Conservation (phyloP, 2,329 filamentous ascomycete genomes). For the Monosporascus sp. region DNA sequence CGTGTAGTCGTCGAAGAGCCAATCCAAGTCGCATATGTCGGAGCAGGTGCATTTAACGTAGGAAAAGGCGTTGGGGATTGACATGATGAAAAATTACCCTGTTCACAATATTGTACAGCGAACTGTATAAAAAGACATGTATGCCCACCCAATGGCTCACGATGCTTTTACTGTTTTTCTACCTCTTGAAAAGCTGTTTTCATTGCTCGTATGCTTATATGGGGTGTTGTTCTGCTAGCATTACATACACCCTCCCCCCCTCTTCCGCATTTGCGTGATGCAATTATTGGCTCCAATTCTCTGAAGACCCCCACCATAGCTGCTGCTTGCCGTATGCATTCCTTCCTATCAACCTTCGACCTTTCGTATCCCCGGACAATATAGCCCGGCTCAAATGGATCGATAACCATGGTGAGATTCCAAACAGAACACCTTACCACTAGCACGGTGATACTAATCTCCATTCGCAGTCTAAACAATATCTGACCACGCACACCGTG, state of each 20-base stretch:
- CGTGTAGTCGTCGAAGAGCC: not conserved
- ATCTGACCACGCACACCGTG: constrained; percentile 86
- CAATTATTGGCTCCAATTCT: constrained; percentile 10
- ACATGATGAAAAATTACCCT: not conserved
- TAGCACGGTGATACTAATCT: constrained; percentile 1
- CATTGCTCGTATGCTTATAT: not conserved
- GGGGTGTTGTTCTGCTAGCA: not conserved
- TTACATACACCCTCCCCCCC: not conserved
- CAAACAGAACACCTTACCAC: not conserved
- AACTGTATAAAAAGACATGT: not conserved
- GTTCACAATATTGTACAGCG: not conserved
- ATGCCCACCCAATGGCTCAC: not conserved
- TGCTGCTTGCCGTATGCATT: constrained; percentile 2
- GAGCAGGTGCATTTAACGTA: constrained; percentile 5
- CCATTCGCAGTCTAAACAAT: constrained; percentile 94
- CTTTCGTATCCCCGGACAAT: constrained; percentile 11
- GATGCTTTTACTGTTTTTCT: not conserved
- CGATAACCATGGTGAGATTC: constrained; percentile 34
- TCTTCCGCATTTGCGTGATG: not conserved
- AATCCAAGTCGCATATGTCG: not conserved
- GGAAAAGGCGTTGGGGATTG: constrained; percentile 7
- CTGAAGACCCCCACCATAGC: constrained; percentile 22
- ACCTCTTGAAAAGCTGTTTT: too few relatives aligned
- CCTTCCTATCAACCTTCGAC: constrained; percentile 5
- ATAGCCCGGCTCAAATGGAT: constrained; percentile 26